These are phyloP conservation scores for Trichophyton benhamiae DNA, from an alignment of 2,329 filamentous ascomycete genomes.

Conservation along the genomic window DNA sequence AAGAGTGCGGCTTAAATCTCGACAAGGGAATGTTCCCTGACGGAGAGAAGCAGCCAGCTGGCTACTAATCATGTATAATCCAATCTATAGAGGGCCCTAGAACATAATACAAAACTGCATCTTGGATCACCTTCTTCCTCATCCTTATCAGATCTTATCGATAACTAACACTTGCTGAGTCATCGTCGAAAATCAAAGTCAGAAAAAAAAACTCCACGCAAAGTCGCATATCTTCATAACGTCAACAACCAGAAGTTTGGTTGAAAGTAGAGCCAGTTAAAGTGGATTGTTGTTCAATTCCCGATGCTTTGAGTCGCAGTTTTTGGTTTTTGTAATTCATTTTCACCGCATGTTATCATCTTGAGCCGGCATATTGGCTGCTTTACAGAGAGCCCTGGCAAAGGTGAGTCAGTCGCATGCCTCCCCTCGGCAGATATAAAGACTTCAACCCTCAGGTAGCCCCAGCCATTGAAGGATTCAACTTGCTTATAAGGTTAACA, in stretches of 20 bases:
- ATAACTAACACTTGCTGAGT: background rate
- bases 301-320: background rate
- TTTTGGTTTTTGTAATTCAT: background rate
- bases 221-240: background rate
- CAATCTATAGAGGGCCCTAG: too few species aligned
- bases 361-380: slow-evolving; percentile 3
- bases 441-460: background rate
- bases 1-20: slow-evolving; percentile 47
- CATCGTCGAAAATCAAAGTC: background rate
- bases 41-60: slow-evolving; percentile 25
- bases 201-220: background rate
- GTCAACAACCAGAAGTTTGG: too few species aligned
- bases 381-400: background rate
- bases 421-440: background rate
- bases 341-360: background rate
- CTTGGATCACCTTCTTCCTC: too few species aligned
- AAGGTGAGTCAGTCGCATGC: background rate
- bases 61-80: slow-evolving; percentile 21
- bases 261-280: background rate
- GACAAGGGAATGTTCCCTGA: slow-evolving; percentile 42
- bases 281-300: background rate
- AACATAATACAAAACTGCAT: too few species aligned
- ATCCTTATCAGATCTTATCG: background rate
- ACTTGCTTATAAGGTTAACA: background rate
- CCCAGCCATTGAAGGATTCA: background rate